A percentile compares a stretch with the other conserved stretches of the same genome.
phyloP scores from a whole-genome alignment of 352 stramenopile genomes.

The Peronospora tabacina region DNA sequence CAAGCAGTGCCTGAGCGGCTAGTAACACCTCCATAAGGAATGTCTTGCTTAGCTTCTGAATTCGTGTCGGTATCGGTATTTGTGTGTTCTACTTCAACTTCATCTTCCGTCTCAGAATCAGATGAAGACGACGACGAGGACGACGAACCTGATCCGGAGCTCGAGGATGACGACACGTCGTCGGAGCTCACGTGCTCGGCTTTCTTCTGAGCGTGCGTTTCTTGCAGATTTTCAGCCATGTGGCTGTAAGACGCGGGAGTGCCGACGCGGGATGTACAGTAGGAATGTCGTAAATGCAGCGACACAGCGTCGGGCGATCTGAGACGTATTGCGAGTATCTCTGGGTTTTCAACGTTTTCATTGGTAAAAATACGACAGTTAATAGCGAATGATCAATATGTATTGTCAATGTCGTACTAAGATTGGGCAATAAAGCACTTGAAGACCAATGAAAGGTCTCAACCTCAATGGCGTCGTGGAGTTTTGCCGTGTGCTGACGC shows the following conservation, averaged over 20 bases:
- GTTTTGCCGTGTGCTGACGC: constrained; percentile 71
- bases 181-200: constrained; percentile 59
- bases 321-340: constrained; percentile 18
- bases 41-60: constrained; percentile 8
- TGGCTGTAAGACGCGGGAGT: neutral
- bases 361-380: constrained; percentile 19
- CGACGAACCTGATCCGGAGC: constrained; percentile 65
- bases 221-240: constrained; percentile 26
- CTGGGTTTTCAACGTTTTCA: constrained; percentile 10
- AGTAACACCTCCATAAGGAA: constrained; percentile 4
- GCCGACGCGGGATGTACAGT: neutral
- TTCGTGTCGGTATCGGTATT: constrained; percentile 3
- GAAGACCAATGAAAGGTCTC: constrained; percentile 49
- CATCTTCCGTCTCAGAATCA: constrained; percentile 68
- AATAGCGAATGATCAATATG: constrained; percentile 15
- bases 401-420: neutral
- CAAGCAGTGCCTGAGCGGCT: constrained; percentile 11
- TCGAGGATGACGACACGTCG: constrained; percentile 70
- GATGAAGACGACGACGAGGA: constrained; percentile 62
- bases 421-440: constrained; percentile 9
- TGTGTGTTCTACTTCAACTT: constrained; percentile 20
- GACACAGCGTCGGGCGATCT: too few relatives aligned
- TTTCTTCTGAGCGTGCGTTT: constrained; percentile 30
- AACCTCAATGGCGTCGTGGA: constrained; percentile 72
- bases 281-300: neutral